Evolutionary conservation across 1,139 yeast species (phyloP), one percentile per base, ranked within the genome.

Genomic region (Hyphopichia pseudoburtonii): DNA sequence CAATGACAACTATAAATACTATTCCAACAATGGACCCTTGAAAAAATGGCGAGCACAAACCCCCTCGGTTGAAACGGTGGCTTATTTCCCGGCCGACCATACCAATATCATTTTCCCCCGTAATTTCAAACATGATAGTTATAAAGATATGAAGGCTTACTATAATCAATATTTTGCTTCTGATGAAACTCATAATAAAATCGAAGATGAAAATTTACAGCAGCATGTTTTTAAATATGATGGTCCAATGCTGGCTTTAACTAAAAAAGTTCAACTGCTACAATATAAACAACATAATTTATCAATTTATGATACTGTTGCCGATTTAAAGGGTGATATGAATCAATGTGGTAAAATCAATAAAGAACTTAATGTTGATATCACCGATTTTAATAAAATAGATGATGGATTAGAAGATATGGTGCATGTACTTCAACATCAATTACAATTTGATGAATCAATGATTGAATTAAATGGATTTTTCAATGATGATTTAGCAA

Each of bases 401-500:
- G 45, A 43, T 22, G 39, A 32, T 17, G 46, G 43, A 17, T 38
- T 50, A 17, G 42, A 37, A 7, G 39, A 31, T 7, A 43, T 53
- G 47, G 49, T 38, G 7, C 28, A 33, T 19, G 37, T 38, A 4
- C 38, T 55, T n/a, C 28, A 36, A 21, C 4, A 39, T 9, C 61
- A 56, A 29, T 36, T 56, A 27, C 36, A 47, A 8, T 32, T 37
- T 21, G 59, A 56, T 28, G 41, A 36, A 4, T 44, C 53, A 3
- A 48, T 56, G 22, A 36, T 43, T 17, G 66, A 61, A 39, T 30
- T 62, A 21, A 43, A 57, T 9, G 61, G 59, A 1, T 56, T 51
- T 37, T 55, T 62, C 38, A 30, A 52, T 1, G 51, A 57, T 7
- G 57, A 59, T 28, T 47, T 61, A 33, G 44, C 44, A 29, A 31